Evolutionary conservation across 2,329 filamentous ascomycete species (phyloP), one percentile per base, ranked within the genome.

Genomic region (Talaromyces sp.): DNA sequence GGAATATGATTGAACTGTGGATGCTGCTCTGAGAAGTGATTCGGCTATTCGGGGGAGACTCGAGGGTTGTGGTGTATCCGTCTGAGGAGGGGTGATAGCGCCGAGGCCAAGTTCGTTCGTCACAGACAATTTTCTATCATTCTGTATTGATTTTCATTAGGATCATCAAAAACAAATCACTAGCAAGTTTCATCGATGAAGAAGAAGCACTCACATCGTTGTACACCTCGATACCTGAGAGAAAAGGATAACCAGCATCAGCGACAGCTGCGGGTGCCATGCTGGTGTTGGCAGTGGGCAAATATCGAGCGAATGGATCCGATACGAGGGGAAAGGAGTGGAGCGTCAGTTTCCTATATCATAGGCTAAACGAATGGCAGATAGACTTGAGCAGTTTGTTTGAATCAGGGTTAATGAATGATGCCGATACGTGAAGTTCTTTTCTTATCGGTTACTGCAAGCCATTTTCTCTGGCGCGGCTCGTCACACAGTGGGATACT

Each of bases 211-310:
- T 54, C 35, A 66, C 64, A 19, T 59, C 60, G 31, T 37, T 35
- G 22, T 62, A 61, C 16, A n/a, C 37, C 35, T 62, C 64, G 11
- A 63, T 63, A 22, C 64, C 59, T 19, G 52, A 61, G 35, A 62
- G 50, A 39, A 59, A 33, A n/a, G 61, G 50, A 19, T 14, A 33
- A 52, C 39, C 31, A 3, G 52, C 39, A 43, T 59, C 52, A 27
- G 59, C 52, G 52, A 66, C 43, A 8, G 52, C 64, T 41, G 45
- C 59, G 22, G 59, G 19, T 13, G 59, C 47, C 64, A 66, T 66
- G n/a, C 52, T 19, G 19, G 6, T 31, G 31, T 13, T n/a, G 14
- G n/a, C 19, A 41, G 8, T 11, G 24, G 10, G 16, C 49, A 14
- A 57, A 43, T 27, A 47, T 47, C 61, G 19, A 63, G 39, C 19